Percentiles rank a stretch among this genome's conserved stretches.
phyloP scores from a whole-genome alignment of 768 basidiomycete species.

The Daedaleopsis nitida region DNA sequence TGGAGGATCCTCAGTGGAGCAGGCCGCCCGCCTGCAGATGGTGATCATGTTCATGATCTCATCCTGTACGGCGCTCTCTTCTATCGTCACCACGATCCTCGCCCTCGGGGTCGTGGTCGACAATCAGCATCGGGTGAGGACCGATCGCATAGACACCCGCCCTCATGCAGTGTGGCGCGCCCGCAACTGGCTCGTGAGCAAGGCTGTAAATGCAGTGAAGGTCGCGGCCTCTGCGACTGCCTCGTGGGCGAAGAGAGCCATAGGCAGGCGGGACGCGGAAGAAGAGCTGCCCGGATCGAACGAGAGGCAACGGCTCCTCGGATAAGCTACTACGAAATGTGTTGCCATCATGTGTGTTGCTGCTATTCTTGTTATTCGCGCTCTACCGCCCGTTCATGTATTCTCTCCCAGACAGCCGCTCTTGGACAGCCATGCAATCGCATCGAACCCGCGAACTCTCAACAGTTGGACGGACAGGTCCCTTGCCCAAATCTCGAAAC shows the following conservation, averaged over 20 bases:
- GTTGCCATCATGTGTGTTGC: neutral
- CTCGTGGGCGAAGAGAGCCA: constrained; percentile 5
- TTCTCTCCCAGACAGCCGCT: too few species aligned
- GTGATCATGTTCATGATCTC: constrained; percentile 95
- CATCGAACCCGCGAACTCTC: neutral
- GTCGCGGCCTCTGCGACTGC: neutral
- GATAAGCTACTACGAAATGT: constrained; percentile 1
- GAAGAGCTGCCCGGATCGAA: constrained; percentile 7
- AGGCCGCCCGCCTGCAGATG: constrained; percentile 87
- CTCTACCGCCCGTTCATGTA: neutral
- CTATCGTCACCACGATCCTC: constrained; percentile 63
- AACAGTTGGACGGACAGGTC: too few species aligned
- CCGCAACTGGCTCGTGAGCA: constrained; percentile 32
- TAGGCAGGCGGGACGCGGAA: constrained; percentile 11
- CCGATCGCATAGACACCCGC: constrained; percentile 56
- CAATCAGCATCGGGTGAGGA: constrained; percentile 60
- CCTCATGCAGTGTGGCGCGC: constrained; percentile 29
- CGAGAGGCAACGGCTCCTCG: constrained; percentile 28
- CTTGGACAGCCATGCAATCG: neutral
- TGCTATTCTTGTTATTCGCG: neutral
- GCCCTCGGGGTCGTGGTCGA: constrained; percentile 70
- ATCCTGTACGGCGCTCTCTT: constrained; percentile 70
- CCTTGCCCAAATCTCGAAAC: too few species aligned
- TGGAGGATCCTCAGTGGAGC: constrained; percentile 81
- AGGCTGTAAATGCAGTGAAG: constrained; percentile 15